Percentiles rank a stretch among this genome's conserved stretches.
These are phyloP conservation scores for Lipomyces yamadae DNA, from an alignment of 805 yeast species.

Conservation along the genomic window DNA sequence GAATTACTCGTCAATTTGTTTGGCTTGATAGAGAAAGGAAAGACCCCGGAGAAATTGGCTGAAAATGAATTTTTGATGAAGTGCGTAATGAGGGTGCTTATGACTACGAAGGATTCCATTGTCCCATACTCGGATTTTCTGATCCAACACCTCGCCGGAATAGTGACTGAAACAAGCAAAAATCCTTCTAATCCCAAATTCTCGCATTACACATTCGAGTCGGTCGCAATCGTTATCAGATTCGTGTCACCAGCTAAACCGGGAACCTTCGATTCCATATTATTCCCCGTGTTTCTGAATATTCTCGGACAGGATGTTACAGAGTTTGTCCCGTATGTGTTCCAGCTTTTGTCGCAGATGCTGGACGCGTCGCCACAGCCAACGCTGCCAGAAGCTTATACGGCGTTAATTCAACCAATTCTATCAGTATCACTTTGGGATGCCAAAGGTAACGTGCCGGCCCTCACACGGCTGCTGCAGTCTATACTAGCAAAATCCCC, in stretches of 20 bases:
- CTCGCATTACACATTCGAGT: conserved; percentile 87
- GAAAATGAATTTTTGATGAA: conserved; percentile 95
- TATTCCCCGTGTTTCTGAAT: conserved; percentile 69
- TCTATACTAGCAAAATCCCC: conserved; percentile 60
- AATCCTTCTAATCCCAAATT: conserved; percentile 97
- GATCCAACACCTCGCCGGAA: conserved; percentile 69
- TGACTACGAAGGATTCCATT: conserved; percentile 64
- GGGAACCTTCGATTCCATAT: conserved; percentile 53
- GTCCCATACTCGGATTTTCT: conserved; percentile 47
- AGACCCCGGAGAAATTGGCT: conserved; percentile 85
- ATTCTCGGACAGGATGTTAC: conserved; percentile 84
- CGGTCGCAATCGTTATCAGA: conserved; percentile 76
- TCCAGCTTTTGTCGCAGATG: conserved; percentile 84
- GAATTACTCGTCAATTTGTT: conserved; percentile 70
- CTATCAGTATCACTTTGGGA: conserved; percentile 95
- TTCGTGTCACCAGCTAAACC: conserved; percentile 49
- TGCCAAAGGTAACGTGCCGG: conserved; percentile 89
- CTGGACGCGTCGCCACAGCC: conserved; percentile 63
- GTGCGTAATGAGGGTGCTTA: conserved; percentile 79
- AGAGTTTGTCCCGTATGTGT: conserved; percentile 90
- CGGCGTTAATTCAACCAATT: conserved; percentile 74
- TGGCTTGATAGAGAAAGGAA: conserved; percentile 61
- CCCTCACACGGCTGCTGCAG: conserved; percentile 77
- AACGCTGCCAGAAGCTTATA: conserved; percentile 65
- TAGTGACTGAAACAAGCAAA: conserved; percentile 71